Conservation (phyloP, 1,139 yeast species). For the Candida tetrigidarum region DNA sequence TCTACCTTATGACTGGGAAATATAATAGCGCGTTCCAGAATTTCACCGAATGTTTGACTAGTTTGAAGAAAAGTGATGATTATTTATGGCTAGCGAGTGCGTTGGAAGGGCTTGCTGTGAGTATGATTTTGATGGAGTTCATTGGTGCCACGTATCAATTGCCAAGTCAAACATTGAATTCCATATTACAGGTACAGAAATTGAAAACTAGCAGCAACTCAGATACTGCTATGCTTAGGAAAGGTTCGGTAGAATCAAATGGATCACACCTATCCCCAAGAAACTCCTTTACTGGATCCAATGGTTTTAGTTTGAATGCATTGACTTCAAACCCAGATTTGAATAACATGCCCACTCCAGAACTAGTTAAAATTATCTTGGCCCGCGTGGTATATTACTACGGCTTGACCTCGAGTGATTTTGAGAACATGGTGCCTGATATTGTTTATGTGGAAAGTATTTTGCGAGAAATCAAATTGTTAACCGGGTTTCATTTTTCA, state of each 20-base stretch:
- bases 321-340: constrained; percentile 24
- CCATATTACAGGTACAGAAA: constrained; percentile 27
- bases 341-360: constrained; percentile 40
- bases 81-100: constrained; percentile 89
- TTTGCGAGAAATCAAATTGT: constrained; percentile 63
- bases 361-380: constrained; percentile 49
- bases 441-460: constrained; percentile 76
- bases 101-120: constrained; percentile 76
- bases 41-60: constrained; percentile 71
- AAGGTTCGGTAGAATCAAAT: constrained; percentile 25
- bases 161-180: constrained; percentile 42
- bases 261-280: constrained; percentile 33
- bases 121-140: constrained; percentile 63
- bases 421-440: constrained; percentile 83
- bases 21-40: constrained; percentile 69
- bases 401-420: constrained; percentile 59
- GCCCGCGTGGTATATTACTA: constrained; percentile 59
- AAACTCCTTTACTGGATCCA: constrained; percentile 30
- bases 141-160: constrained; percentile 63
- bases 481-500: constrained; percentile 53
- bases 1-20: constrained; percentile 80
- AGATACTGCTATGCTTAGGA: constrained; percentile 20
- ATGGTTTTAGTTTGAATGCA: constrained; percentile 18
- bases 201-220: constrained; percentile 20
- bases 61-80: constrained; percentile 69